phyloP scores from a whole-genome alignment of 306 rosid genomes.

The Pyrus betulifolia region DNA sequence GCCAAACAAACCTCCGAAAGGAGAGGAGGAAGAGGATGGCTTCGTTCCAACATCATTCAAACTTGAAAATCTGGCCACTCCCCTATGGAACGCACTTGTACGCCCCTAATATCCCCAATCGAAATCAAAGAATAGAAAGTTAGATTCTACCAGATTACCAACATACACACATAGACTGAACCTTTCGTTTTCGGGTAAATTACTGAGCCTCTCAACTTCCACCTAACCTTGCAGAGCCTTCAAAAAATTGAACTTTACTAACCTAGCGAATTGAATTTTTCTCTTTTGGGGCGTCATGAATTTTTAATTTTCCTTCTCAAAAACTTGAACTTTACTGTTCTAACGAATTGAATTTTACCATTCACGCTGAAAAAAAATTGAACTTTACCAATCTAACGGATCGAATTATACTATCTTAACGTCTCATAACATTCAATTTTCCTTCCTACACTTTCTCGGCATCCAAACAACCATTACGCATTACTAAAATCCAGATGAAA shows the following conservation, averaged over 20 bases:
- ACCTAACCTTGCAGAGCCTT: not conserved
- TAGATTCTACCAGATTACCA: constrained; percentile 6
- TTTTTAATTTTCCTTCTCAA: not conserved
- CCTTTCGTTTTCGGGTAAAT: not conserved
- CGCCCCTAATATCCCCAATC: constrained; percentile 42
- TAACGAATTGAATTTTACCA: not conserved
- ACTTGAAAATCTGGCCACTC: constrained; percentile 60
- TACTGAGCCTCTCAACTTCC: not conserved
- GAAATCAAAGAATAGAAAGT: not conserved
- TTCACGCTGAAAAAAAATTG: not conserved
- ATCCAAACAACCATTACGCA: not conserved
- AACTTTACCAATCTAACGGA: not conserved
- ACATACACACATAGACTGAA: not conserved
- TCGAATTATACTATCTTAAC: not conserved
- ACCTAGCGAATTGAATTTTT: not conserved
- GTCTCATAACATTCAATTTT: not conserved
- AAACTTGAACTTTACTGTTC: not conserved
- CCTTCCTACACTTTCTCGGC: not conserved
- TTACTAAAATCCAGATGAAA: constrained; percentile 10
- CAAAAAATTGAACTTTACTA: not conserved
- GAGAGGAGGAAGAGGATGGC: constrained; percentile 33
- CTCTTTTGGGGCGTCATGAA: not conserved
- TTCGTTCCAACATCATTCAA: constrained; percentile 45
- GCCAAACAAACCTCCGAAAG: constrained; percentile 62
- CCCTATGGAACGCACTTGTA: constrained; percentile 21